Evolutionary conservation across 176 grass and related monocot species (phyloP).

Genomic region (Chloris gayana): DNA sequence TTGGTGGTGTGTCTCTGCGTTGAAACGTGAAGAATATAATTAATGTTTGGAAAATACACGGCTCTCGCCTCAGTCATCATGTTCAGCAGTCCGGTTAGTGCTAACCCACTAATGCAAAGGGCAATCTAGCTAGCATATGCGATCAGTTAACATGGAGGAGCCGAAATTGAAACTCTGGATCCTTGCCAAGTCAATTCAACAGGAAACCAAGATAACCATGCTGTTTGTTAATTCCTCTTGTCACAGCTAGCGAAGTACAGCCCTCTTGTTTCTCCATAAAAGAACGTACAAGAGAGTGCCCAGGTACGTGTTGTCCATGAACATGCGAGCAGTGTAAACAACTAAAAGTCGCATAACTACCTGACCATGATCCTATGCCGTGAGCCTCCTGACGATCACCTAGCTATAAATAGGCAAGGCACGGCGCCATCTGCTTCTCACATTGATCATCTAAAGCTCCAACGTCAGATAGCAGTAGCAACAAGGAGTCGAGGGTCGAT

Average conservation of each 20-base stretch:
- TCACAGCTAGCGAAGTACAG: not conserved
- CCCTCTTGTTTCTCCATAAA: not conserved
- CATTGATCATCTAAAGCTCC: not conserved
- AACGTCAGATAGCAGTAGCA: not conserved
- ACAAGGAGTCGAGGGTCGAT: not conserved
- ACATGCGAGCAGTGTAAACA: slow-evolving; percentile 3
- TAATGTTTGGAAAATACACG: no score
- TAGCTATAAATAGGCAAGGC: not conserved
- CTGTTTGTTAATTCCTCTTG: not conserved
- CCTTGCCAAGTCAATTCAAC: slow-evolving; percentile 6
- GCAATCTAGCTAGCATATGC: not conserved
- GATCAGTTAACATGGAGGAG: no score
- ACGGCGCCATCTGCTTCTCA: not conserved
- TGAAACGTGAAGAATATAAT: no score
- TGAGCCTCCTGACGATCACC: not conserved
- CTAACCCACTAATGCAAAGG: slow-evolving; percentile 17
- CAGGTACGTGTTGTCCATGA: slow-evolving; percentile 38
- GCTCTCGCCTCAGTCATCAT: no score
- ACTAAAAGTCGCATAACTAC: slow-evolving; percentile 6
- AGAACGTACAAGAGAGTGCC: not conserved
- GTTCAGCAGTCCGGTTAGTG: not conserved
- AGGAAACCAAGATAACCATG: not conserved
- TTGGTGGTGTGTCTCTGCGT: no score
- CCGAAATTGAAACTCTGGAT: not conserved
- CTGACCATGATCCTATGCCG: not conserved